These are phyloP conservation scores for Adansonia digitata DNA, from an alignment of 345 rosid genomes.

Conservation along the genomic window DNA sequence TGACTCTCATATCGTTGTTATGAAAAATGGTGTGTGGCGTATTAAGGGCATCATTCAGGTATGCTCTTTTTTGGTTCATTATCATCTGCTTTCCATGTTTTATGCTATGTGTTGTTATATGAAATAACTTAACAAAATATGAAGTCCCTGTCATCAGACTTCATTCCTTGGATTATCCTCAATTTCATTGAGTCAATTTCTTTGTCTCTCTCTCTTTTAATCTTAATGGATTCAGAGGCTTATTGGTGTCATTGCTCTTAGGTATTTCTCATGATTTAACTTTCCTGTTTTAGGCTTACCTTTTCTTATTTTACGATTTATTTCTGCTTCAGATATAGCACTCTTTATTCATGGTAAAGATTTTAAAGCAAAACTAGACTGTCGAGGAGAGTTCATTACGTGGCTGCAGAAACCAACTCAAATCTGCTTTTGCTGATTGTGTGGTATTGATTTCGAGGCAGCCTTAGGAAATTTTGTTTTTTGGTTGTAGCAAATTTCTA, in stretches of 20 bases:
- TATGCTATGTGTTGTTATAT: not conserved
- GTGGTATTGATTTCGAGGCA: not conserved
- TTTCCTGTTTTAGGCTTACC: not conserved
- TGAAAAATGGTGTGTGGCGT: slow-evolving; percentile 94
- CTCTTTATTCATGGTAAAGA: too few relatives aligned
- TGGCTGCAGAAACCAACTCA: not conserved
- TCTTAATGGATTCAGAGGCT: not conserved
- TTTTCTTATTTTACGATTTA: not conserved
- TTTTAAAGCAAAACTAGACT: not conserved
- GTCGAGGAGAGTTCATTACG: not conserved
- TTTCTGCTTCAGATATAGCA: too few relatives aligned
- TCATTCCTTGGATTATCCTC: too few relatives aligned
- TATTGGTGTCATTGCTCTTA: not conserved
- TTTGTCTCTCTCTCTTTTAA: too few relatives aligned
- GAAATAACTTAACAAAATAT: not conserved
- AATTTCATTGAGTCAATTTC: too few relatives aligned
- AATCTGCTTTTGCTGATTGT: not conserved
- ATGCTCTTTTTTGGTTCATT: slow-evolving; percentile 10
- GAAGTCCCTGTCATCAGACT: not conserved
- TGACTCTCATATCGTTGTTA: slow-evolving; percentile 67
- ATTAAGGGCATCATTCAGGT: slow-evolving; percentile 98
- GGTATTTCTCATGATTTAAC: not conserved
- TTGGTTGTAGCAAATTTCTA: not conserved
- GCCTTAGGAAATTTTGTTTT: not conserved
- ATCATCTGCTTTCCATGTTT: slow-evolving; percentile 4